Conservation (phyloP, 2,329 filamentous ascomycete genomes). For the Colletotrichum cordylinicola region DNA sequence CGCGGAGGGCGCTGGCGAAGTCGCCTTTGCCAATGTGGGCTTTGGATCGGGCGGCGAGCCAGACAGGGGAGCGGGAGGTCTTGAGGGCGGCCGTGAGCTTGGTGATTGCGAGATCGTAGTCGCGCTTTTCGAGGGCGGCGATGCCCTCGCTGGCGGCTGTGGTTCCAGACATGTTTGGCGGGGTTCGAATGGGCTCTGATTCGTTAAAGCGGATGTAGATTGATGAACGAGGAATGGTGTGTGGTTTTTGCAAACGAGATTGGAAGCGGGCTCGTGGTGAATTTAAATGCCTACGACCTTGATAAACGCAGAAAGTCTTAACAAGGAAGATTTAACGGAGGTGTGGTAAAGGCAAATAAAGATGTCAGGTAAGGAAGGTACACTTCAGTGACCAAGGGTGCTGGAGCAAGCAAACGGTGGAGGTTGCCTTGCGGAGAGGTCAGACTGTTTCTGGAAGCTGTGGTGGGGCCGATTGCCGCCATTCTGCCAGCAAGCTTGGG, state of each 20-base stretch:
- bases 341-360: background rate
- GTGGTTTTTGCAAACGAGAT: background rate
- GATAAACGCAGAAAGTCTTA: accelerated
- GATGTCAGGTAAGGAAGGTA: background rate
- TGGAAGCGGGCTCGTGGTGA: background rate
- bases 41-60: slow-evolving; percentile 83
- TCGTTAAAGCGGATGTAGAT: background rate
- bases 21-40: slow-evolving; percentile 72
- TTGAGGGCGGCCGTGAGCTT: slow-evolving; percentile 73
- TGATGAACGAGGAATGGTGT: background rate
- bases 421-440: background rate
- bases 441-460: slow-evolving; percentile 37
- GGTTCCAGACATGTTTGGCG: slow-evolving; percentile 54
- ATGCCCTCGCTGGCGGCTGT: slow-evolving; percentile 66
- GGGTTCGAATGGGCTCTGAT: background rate
- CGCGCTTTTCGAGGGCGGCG: slow-evolving; percentile 63
- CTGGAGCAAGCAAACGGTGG: background rate
- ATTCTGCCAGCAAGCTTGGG: background rate
- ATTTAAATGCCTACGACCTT: background rate
- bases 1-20: slow-evolving; percentile 68
- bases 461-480: slow-evolving; percentile 26
- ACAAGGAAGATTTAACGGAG: background rate
- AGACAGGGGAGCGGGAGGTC: slow-evolving; percentile 71
- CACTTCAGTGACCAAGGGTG: background rate
- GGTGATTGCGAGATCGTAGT: slow-evolving; percentile 72